Conservation (phyloP, 2,329 filamentous ascomycete genomes). For the Pyrenochaeta sp. region DNA sequence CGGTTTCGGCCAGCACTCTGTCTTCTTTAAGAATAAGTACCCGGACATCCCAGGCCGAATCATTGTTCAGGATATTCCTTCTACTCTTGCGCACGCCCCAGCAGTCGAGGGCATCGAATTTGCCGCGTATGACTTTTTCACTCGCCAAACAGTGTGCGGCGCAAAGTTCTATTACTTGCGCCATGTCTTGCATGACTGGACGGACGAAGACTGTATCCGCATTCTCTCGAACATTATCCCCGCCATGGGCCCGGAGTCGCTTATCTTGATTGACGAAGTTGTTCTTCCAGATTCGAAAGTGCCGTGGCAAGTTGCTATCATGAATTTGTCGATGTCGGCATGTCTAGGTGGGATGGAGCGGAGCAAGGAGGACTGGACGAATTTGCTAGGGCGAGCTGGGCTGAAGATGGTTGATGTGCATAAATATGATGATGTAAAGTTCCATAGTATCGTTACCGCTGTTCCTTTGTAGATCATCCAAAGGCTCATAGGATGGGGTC, state of each 20-base stretch:
- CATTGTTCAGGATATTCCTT: constrained; percentile 37
- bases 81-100: constrained; percentile 26
- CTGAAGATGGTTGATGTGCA: constrained; percentile 35
- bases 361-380: constrained; percentile 27
- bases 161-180: constrained; percentile 46
- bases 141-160: constrained; percentile 32
- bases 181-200: constrained; percentile 47
- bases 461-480: constrained; percentile 18
- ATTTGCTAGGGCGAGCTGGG: constrained; percentile 30
- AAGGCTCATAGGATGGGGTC: too few relatives aligned
- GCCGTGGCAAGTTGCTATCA: constrained; percentile 39
- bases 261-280: constrained; percentile 43
- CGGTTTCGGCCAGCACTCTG: constrained; percentile 40
- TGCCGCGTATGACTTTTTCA: constrained; percentile 44
- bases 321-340: constrained; percentile 40
- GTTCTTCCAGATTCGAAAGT: constrained; percentile 40
- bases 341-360: constrained; percentile 36
- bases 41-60: constrained; percentile 20
- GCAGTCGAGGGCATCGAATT: constrained; percentile 36
- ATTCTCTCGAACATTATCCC: constrained; percentile 37
- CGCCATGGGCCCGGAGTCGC: constrained; percentile 37
- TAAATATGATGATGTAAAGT: constrained; percentile 34
- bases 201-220: constrained; percentile 33
- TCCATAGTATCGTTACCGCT: constrained; percentile 32
- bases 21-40: constrained; percentile 30